A percentile compares a stretch with the other conserved stretches of the same genome.
Conservation (phyloP, 169 alveolate genomes). For the Theileria equi region DNA sequence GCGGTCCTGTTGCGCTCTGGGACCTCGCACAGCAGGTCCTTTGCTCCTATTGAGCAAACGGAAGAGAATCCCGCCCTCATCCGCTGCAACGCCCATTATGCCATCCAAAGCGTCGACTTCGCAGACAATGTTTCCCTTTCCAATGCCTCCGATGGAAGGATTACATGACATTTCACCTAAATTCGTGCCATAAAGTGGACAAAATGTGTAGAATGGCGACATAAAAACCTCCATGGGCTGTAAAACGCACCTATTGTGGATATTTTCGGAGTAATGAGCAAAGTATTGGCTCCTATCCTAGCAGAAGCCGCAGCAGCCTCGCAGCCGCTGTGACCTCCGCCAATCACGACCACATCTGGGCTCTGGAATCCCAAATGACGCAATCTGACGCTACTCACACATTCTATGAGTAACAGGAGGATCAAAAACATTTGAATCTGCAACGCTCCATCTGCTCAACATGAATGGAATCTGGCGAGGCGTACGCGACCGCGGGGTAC, state of each 20-base stretch:
- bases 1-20: constrained; percentile 88
- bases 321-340: constrained; percentile 93
- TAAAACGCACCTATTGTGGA: constrained; percentile 75
- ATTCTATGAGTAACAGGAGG: neutral
- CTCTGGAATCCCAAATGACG: constrained; percentile 9
- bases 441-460: no score
- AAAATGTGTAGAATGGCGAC: neutral
- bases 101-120: constrained; percentile 93
- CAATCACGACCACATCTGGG: constrained; percentile 83
- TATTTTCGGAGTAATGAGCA: constrained; percentile 77
- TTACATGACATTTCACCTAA: constrained; percentile 81
- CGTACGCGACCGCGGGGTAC: neutral
- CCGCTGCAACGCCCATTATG: constrained; percentile 84
- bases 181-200: no score
- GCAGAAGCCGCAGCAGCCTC: constrained; percentile 91
- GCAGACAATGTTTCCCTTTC: constrained; percentile 87
- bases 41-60: constrained; percentile 82
- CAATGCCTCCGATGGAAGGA: constrained; percentile 93
- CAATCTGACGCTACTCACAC: neutral
- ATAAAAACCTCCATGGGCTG: no score
- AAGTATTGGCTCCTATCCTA: constrained; percentile 84
- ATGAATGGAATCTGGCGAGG: no score
- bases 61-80: constrained; percentile 83
- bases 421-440: no score
- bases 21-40: constrained; percentile 92